Base-by-base conservation (phyloP, 2,329 filamentous ascomycete species). In the Ceratocystis eucalypticola region DNA sequence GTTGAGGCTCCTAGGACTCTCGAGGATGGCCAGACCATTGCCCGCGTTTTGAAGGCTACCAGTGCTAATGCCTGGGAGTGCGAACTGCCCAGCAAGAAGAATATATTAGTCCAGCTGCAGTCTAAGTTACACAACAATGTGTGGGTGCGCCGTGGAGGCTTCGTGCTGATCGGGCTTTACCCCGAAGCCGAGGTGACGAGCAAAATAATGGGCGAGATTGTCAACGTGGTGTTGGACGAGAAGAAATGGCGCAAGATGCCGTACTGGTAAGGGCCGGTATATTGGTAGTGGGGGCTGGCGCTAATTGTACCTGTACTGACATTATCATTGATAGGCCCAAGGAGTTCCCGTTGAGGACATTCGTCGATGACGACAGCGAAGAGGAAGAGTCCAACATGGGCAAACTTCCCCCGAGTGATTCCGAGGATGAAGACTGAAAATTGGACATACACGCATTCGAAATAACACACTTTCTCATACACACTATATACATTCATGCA, bases 141-240 rank as follows among this genome's bases (percentile, higher is more conserved):
- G 69, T 97, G 91, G 89, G 88, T 97, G 74, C 92, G 89, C 76
- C 86, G 91, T 20, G 89, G 91, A 37, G 90, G 91, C 0, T 97
- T 87, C 75, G 91, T 96, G 37, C 77, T 97, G 10, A 82, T 96
- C 15, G 89, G 97, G 70, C 72, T 79, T 17, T 87, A 84, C 28
- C 80, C 81, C 37, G 79, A 82, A 1, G 79, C 86, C 46, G 84
- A 85, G 33, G 84, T 86, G 64, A 86, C 88, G 57, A 91, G 91
- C 71, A 91, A 91, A 74, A 83, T 96, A 12, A 82, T 84, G 64
- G 94, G 93, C 15, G 90, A 96, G 75, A 96, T 99, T 71, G 81
- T 96, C 70, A 96, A 96, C 73, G 85, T 97, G 45, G 91, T 97
- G 46, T 82, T 90, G 46, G 91, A 96, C 72, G 92, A 96, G 78